Percentiles rank a stretch among this genome's conserved stretches.
Conservation (phyloP, 768 basidiomycete genomes). For the Panaeolus papilionaceus region DNA sequence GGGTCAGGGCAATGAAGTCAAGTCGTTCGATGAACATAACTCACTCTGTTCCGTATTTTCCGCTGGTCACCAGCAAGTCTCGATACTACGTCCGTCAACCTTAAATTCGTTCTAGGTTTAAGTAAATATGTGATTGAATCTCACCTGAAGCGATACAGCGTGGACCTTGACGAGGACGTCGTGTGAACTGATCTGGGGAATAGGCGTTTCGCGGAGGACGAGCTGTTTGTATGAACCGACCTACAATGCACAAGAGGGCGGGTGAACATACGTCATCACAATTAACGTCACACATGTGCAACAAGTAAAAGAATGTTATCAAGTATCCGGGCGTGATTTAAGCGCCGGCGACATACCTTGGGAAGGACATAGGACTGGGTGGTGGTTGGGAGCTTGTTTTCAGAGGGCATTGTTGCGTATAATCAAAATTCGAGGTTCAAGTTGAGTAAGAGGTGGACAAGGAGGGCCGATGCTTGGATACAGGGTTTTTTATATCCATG, state of each 20-base stretch:
- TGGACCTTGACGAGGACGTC: slow-evolving; percentile 65
- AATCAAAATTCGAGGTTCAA: no score
- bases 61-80: slow-evolving; percentile 52
- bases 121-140: not conserved
- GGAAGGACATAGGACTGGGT: not conserved
- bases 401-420: no score
- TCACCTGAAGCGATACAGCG: slow-evolving; percentile 63
- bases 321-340: not conserved
- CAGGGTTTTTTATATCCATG: no score
- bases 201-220: slow-evolving; percentile 33
- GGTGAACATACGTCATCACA: no score
- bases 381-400: not conserved
- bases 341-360: not conserved
- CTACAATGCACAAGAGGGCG: no score
- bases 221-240: slow-evolving; percentile 26
- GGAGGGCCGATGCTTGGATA: no score
- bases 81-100: slow-evolving; percentile 44
- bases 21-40: no score
- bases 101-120: not conserved
- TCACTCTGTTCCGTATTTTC: slow-evolving; percentile 34
- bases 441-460: no score
- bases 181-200: slow-evolving; percentile 40
- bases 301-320: no score
- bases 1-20: no score
- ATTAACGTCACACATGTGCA: no score